A percentile compares a stretch with the other conserved stretches of the same genome.
These are phyloP conservation scores for Bocquillonia castaneifolia DNA, from an alignment of 441 rosid genomes.

Conservation along the genomic window DNA sequence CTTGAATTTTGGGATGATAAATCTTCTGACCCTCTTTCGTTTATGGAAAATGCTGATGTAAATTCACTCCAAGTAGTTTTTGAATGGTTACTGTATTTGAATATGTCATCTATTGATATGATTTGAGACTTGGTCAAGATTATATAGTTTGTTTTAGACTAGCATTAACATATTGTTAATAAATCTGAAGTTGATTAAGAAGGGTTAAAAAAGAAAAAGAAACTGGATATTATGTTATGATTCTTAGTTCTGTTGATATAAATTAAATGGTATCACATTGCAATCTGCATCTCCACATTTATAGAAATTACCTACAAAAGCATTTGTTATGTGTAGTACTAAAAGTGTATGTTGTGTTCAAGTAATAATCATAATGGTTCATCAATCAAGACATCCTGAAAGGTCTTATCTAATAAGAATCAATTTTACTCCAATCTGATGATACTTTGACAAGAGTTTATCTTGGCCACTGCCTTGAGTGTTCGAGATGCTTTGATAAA, in stretches of 20 bases:
- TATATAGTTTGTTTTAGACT: neutral
- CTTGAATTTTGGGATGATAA: slow-evolving; percentile 1
- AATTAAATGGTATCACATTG: neutral
- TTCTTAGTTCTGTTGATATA: neutral
- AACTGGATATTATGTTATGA: no score
- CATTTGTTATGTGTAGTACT: neutral
- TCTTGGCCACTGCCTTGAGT: neutral
- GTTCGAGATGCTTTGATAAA: neutral
- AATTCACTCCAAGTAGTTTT: neutral
- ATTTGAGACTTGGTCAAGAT: neutral
- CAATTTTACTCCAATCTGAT: neutral
- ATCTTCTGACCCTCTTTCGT: neutral
- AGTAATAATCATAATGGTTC: neutral
- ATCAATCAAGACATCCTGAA: neutral
- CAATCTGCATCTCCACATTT: neutral
- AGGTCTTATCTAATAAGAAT: neutral
- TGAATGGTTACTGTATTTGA: no score
- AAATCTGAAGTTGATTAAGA: no score
- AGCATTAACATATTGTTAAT: no score
- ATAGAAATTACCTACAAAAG: no score
- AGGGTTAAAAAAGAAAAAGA: no score
- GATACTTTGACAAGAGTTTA: neutral
- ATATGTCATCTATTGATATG: no score
- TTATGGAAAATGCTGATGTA: neutral
- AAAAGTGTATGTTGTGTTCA: no score